Percentiles rank a stretch among this genome's conserved stretches.
Evolutionary conservation across 2,329 filamentous ascomycete genomes (phyloP).

Genomic region (Monosporascus sp.): DNA sequence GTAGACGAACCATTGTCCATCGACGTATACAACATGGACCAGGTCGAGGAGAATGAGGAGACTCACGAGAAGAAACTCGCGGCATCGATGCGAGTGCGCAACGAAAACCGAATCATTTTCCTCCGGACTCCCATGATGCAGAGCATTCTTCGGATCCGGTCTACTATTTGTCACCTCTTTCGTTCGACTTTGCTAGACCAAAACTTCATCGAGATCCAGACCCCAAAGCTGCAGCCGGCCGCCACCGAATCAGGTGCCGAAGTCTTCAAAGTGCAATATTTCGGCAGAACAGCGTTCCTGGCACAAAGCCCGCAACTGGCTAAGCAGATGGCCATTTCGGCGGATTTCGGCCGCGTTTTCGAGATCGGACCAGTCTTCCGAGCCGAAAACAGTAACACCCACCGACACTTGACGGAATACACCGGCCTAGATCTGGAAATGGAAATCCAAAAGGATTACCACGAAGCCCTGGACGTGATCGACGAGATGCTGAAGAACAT

Average conservation of each 20-base stretch:
- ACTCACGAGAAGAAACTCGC: conserved; percentile 48
- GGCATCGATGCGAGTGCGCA: conserved; percentile 61
- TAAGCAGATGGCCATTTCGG: conserved; percentile 88
- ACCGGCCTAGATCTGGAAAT: conserved; percentile 92
- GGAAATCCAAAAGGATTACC: conserved; percentile 82
- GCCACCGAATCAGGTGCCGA: conserved; percentile 88
- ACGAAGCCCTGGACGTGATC: conserved; percentile 75
- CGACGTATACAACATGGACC: conserved; percentile 43
- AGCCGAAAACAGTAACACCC: conserved; percentile 92
- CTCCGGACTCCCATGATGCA: conserved; percentile 82
- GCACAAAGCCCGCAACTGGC: conserved; percentile 88
- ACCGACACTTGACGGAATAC: conserved; percentile 90
- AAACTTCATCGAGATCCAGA: conserved; percentile 89
- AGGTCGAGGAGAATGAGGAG: conserved; percentile 29
- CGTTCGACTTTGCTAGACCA: conserved; percentile 66
- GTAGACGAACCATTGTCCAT: conserved; percentile 42
- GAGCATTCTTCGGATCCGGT: conserved; percentile 81
- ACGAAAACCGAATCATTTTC: conserved; percentile 76
- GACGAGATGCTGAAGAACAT: conserved; percentile 79
- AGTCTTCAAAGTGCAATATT: conserved; percentile 90
- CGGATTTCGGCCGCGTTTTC: conserved; percentile 84
- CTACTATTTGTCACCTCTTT: conserved; percentile 74
- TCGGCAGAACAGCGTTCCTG: conserved; percentile 78
- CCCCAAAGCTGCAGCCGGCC: conserved; percentile 82
- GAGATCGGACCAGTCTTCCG: conserved; percentile 89